phyloP scores from a whole-genome alignment of 2,329 filamentous ascomycete species.

The Curvularia eragrostidis region DNA sequence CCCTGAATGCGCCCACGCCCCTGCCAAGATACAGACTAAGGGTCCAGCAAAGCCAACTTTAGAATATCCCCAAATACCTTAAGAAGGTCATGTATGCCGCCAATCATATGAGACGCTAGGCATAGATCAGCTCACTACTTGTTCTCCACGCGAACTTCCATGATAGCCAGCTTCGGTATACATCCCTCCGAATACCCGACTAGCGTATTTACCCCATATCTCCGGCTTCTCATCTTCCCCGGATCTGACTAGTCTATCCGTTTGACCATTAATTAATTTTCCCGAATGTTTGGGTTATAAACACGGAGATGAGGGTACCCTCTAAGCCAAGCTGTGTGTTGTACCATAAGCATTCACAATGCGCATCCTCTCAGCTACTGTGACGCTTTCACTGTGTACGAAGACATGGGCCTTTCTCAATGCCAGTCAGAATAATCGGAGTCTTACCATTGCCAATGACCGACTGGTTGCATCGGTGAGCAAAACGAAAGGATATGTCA shows the following conservation, averaged over 20 bases:
- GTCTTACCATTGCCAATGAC: conserved; percentile 54
- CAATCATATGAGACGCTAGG: neutral
- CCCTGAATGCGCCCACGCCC: too few species aligned
- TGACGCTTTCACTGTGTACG: conserved; percentile 20
- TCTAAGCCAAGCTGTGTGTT: conserved; percentile 3
- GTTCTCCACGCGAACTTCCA: neutral
- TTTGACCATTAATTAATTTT: conserved; percentile 24
- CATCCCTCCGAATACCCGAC: conserved; percentile 25
- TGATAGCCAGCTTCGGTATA: conserved; percentile 19
- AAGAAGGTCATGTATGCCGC: too few species aligned
- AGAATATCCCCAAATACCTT: neutral
- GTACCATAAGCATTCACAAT: conserved; percentile 14
- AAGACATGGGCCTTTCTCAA: conserved; percentile 25
- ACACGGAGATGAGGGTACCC: conserved; percentile 9
- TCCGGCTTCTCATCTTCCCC: conserved; percentile 25
- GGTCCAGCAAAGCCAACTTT: neutral
- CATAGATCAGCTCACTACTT: neutral
- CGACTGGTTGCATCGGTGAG: conserved; percentile 54
- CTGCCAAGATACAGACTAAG: neutral
- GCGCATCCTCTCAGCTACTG: conserved; percentile 16
- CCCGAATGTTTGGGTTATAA: conserved; percentile 28
- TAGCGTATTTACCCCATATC: conserved; percentile 16
- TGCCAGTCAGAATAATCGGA: conserved; percentile 27
- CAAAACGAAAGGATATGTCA: conserved; percentile 54
- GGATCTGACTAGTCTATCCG: conserved; percentile 18